These are phyloP conservation scores for Fusarium annulatum DNA, from an alignment of 2,329 filamentous ascomycete species.

Conservation along the genomic window DNA sequence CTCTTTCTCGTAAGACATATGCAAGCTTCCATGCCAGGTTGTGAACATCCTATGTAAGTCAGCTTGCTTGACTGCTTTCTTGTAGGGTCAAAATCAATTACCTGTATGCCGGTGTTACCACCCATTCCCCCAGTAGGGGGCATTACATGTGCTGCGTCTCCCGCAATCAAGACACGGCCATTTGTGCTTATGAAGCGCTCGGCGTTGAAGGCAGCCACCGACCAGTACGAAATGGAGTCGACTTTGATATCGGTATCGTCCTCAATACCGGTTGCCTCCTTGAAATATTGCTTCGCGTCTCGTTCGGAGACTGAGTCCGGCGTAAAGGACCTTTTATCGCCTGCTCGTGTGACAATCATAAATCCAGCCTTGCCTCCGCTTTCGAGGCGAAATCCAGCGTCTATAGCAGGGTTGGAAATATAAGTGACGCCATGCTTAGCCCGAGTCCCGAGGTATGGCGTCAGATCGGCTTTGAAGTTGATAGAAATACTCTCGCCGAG, in stretches of 20 bases:
- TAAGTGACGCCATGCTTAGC: background rate
- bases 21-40: background rate
- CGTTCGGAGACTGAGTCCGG: background rate
- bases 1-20: background rate
- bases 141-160: background rate
- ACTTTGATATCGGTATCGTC: background rate
- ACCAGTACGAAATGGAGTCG: background rate
- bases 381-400: background rate
- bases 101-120: background rate
- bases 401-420: background rate
- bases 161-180: background rate
- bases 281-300: background rate
- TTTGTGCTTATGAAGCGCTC: background rate
- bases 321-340: background rate
- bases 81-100: fast-evolving
- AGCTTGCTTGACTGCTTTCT: fast-evolving
- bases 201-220: background rate
- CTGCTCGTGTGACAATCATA: background rate
- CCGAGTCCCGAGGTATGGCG: background rate
- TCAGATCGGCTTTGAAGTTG: background rate
- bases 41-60: background rate
- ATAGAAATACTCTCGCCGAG: background rate
- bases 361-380: background rate
- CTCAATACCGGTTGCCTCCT: background rate
- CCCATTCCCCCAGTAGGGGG: background rate